Evolutionary conservation across 139 green algal genomes (phyloP), one percentile per base, ranked within the genome.

Genomic region (Volvox africanus): DNA sequence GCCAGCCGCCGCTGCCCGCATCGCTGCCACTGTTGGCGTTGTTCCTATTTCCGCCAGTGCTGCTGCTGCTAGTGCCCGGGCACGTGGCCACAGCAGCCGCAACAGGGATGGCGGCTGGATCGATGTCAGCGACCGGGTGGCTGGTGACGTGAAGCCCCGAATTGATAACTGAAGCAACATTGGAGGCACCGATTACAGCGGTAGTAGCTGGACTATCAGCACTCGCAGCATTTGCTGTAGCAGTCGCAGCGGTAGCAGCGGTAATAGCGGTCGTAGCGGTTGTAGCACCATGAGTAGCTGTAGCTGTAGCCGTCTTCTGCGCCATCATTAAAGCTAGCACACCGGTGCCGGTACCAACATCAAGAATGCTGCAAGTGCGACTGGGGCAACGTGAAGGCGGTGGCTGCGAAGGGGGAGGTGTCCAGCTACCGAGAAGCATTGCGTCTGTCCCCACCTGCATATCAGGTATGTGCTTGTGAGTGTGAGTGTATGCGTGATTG

Each of bases 321-420:
- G 92, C 92, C 81, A 92, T 75, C 92, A 94, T 94, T 12, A 95
- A 86, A 0, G 92, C 93, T 17, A 95, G 87, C 33, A 95, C 91
- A 26, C 93, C 93, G n/a, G 82, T 87, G 79, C 93, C 93, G 0
- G 92, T 94, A 24, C 93, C 93, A 16, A 94, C 55, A 33, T 93
- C 93, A 2, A 93, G 88, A 17, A 93, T 37, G 24, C 71, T 1
- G 13, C 35, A n/a, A 80, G 79, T 6, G 1, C 28, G 30, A 35
- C 24, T 30, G 81, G 61, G 5, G 13, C 44, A 61, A 30, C 44
- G 62, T 6, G 3, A 21, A 61, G 62, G 22, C 5, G 61, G 62
- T 20, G 19, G 62, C 1, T 12, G 20, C 9, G 82, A 20, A 37
- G 65, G 35, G 22, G 22, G 35, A 13, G 22, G 18, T 30, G 87